Percentiles rank a stretch among this genome's conserved stretches.
These are phyloP conservation scores for Penicillium verhagenii DNA, from an alignment of 495 filamentous ascomycete species.

Conservation along the genomic window DNA sequence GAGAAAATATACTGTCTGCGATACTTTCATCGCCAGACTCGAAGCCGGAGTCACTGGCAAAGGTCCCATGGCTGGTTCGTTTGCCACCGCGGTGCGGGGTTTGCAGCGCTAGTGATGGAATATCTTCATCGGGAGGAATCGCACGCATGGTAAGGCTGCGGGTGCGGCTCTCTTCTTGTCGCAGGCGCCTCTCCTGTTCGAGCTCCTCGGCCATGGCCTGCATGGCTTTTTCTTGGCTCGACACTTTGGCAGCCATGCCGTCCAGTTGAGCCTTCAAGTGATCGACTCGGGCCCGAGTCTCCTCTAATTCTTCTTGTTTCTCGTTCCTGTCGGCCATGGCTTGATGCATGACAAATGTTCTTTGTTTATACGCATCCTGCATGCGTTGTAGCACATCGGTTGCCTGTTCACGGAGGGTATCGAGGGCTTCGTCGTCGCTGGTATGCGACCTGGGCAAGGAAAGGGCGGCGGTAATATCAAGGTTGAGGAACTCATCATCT, in stretches of 20 bases:
- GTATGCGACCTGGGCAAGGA: constrained; percentile 55
- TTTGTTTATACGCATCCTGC: constrained; percentile 69
- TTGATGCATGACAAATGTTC: constrained; percentile 58
- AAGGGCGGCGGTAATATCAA: constrained; percentile 63
- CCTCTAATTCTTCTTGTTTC: constrained; percentile 69
- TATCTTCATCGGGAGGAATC: constrained; percentile 34
- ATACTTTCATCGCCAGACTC: constrained; percentile 56
- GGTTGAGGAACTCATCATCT: constrained; percentile 62
- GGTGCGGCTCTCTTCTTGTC: constrained; percentile 53
- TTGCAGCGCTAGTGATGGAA: constrained; percentile 54
- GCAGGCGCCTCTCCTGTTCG: constrained; percentile 54
- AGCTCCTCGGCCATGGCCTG: constrained; percentile 62
- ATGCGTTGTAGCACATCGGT: constrained; percentile 60
- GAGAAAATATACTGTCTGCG: constrained; percentile 63
- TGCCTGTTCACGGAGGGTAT: constrained; percentile 68
- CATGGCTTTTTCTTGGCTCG: constrained; percentile 65
- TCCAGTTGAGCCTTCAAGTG: constrained; percentile 75
- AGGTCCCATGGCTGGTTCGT: constrained; percentile 52
- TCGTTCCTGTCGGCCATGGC: constrained; percentile 61
- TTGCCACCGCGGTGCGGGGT: constrained; percentile 47
- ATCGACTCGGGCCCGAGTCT: constrained; percentile 63
- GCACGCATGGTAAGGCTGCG: constrained; percentile 39
- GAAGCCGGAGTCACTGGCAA: constrained; percentile 52
- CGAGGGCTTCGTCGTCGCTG: constrained; percentile 63
- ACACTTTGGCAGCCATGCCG: constrained; percentile 67